These are phyloP conservation scores for Botrytis pseudocinerea DNA, from an alignment of 2,329 filamentous ascomycete genomes.

Conservation along the genomic window DNA sequence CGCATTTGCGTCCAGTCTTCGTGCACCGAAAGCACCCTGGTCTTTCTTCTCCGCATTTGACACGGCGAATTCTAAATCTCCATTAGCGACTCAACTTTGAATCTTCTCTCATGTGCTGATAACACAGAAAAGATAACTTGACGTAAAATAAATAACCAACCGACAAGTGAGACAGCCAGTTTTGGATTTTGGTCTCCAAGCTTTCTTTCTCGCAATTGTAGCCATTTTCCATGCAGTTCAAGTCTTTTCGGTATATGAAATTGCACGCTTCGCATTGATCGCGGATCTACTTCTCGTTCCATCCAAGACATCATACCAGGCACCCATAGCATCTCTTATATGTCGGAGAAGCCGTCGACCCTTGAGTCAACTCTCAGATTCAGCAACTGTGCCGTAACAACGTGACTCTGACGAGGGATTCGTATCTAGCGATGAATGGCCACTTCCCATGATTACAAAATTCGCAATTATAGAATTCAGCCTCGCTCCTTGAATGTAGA, in stretches of 20 bases:
- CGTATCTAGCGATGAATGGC: not conserved
- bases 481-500: constrained; percentile 5
- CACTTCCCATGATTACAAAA: not conserved
- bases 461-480: constrained; percentile 11
- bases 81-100: constrained; percentile 8
- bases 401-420: not conserved
- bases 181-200: constrained; percentile 37
- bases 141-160: constrained; percentile 25
- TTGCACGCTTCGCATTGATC: not conserved
- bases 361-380: not conserved
- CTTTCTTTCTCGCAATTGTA: constrained; percentile 29
- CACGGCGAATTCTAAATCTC: constrained; percentile 33
- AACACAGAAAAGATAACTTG: not conserved
- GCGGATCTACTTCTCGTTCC: not conserved
- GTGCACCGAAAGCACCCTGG: constrained; percentile 37
- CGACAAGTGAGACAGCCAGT: constrained; percentile 38
- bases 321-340: constrained; percentile 11
- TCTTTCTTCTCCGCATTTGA: constrained; percentile 39
- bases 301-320: constrained; percentile 2
- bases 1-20: constrained; percentile 37
- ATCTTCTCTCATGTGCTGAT: not conserved
- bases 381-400: constrained; percentile 16
- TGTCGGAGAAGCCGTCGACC: not conserved
- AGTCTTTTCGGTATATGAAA: not conserved
- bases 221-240: not conserved